Evolutionary conservation across 768 basidiomycete genomes (phyloP), one percentile per base, ranked within the genome.

Genomic region (Hortiboletus flavorubellus): DNA sequence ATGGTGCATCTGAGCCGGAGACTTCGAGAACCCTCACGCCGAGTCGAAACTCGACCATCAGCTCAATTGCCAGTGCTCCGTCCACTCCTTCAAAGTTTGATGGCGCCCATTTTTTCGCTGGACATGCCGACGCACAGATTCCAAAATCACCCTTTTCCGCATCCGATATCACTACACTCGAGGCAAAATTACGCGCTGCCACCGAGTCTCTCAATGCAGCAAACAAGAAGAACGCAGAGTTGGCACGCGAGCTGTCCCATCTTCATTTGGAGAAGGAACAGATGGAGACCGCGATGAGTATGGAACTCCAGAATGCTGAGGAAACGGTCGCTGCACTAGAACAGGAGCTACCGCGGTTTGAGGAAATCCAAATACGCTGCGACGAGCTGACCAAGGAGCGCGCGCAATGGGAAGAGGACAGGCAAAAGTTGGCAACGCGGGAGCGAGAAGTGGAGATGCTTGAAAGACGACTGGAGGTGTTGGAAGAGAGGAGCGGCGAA

Each of bases 41-140:
- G 0, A 78, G 73, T 59, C 72, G 77, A 33, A 81, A 71, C 54
- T 78, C 81, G 3, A 72, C 79, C 16, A 73, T 81, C 62, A 84
- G 81, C 61, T 80, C 83, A 0, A 70, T 72, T 21, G 72, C 76
- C 29, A 79, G 77, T 43, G 58, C 70, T 14, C 70, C 75, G 3
- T 73, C 78, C 2, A 70, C 78, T 12, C 73, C 81, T 6, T 73
- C 78, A n/a, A 83, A 82, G 38, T 94, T 94, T 66, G 89, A 91
- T 51, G 90, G 90, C 12, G 83, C 87, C 0, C 91, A 93, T 72
- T 76, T 93, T 50, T 93, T 93, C 59, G 89, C 93, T 0, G 91
- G 92, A 0, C 88, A 93, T 60, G 83, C 80, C 4, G 79, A 84
- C 42, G 80, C 89, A 5, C 72, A 88, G 16, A 73, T 87, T 0